Percentiles rank a stretch among this genome's conserved stretches.
Evolutionary conservation across 352 stramenopile genomes (phyloP).

Genomic region (Phytophthora boehmeriae): DNA sequence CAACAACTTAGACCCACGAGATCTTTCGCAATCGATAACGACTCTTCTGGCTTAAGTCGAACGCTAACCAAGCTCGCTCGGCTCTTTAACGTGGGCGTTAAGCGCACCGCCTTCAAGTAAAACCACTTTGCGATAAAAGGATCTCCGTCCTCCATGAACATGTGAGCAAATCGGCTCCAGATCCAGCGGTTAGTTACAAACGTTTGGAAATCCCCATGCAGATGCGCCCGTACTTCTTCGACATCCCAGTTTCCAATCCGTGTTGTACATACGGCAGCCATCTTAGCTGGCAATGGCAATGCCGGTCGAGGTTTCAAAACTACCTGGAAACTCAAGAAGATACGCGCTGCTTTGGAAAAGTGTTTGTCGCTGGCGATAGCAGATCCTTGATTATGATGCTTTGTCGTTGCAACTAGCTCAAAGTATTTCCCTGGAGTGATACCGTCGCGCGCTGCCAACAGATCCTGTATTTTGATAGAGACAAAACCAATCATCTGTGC

Average conservation of each 20-base stretch:
- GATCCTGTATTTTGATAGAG: slow-evolving; percentile 44
- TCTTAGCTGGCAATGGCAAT: slow-evolving; percentile 5
- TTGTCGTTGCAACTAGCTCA: slow-evolving; percentile 18
- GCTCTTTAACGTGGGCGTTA: slow-evolving; percentile 25
- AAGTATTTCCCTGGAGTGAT: slow-evolving; percentile 31
- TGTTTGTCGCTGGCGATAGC: background rate
- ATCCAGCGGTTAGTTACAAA: slow-evolving; percentile 60
- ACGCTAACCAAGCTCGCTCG: slow-evolving; percentile 14
- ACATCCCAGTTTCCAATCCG: slow-evolving; percentile 54
- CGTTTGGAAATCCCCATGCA: slow-evolving; percentile 56
- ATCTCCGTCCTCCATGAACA: slow-evolving; percentile 53
- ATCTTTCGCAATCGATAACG: slow-evolving; percentile 31
- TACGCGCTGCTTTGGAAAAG: slow-evolving; percentile 2
- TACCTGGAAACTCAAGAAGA: slow-evolving; percentile 44
- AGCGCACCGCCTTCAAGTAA: slow-evolving; percentile 34
- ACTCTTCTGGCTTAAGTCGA: slow-evolving; percentile 20
- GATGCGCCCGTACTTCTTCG: slow-evolving; percentile 36
- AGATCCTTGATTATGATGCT: slow-evolving; percentile 2
- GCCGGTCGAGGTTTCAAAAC: slow-evolving; percentile 22
- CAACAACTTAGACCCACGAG: slow-evolving; percentile 45
- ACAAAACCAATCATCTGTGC: slow-evolving; percentile 45
- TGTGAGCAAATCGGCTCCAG: slow-evolving; percentile 55
- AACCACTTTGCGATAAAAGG: slow-evolving; percentile 55
- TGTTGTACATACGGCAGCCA: slow-evolving; percentile 25
- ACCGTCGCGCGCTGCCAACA: slow-evolving; percentile 31